Conservation (phyloP, 1,284 basidiomycete genomes). For the Anthracocystis panici-leucophaei region DNA sequence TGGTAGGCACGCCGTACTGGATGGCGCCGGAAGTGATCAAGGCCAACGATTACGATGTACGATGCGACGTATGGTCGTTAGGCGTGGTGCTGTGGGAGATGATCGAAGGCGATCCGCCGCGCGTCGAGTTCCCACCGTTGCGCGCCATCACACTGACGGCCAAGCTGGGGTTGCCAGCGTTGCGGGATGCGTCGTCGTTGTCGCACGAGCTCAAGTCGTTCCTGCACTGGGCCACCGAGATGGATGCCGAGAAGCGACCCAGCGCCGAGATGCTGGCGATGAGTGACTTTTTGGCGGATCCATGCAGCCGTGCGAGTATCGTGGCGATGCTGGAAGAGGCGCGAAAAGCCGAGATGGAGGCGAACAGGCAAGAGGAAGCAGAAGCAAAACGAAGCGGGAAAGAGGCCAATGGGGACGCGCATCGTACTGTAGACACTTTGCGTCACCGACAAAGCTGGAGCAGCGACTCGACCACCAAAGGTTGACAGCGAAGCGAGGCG, state of each 20-base stretch:
- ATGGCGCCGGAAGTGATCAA: constrained; percentile 66
- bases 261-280: constrained; percentile 55
- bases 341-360: constrained; percentile 30
- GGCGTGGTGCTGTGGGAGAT: constrained; percentile 63
- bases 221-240: constrained; percentile 60
- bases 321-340: constrained; percentile 42
- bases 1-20: constrained; percentile 64
- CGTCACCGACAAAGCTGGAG: constrained; percentile 45
- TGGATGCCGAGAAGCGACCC: constrained; percentile 56
- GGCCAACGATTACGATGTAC: constrained; percentile 51
- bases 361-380: constrained; percentile 15
- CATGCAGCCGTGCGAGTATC: constrained; percentile 43
- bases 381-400: not conserved
- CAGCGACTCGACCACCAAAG: constrained; percentile 52
- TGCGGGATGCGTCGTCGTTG: constrained; percentile 27
- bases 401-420: not conserved
- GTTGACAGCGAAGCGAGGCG: constrained; percentile 11
- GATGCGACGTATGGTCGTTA: constrained; percentile 60
- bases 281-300: constrained; percentile 52
- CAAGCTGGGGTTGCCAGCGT: constrained; percentile 53
- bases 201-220: constrained; percentile 59
- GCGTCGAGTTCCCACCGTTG: constrained; percentile 59
- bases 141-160: constrained; percentile 62
- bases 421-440: constrained; percentile 2
- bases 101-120: constrained; percentile 62